Conservation (phyloP, 148 eudicot genomes). For the Spergularia marina region DNA sequence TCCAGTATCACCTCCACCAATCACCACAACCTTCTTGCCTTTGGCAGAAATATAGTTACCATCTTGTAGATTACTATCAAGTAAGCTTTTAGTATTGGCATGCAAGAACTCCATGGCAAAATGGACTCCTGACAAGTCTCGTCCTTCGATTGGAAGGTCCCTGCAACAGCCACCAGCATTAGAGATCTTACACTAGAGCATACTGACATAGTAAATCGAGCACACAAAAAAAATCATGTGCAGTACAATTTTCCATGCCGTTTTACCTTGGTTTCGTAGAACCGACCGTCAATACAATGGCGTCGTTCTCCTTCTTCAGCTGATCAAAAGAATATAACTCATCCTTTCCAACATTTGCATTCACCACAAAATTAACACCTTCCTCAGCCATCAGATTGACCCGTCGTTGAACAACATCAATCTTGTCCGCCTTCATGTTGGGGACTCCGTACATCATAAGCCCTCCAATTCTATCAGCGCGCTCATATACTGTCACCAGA, state of each 20-base stretch:
- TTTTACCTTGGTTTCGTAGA: constrained; percentile 89
- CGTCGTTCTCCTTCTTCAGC: constrained; percentile 75
- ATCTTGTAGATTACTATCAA: constrained; percentile 90
- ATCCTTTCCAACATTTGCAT: constrained; percentile 90
- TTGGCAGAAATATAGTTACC: constrained; percentile 88
- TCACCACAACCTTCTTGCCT: constrained; percentile 97
- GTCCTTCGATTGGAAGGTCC: constrained; percentile 94
- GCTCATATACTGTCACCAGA: constrained; percentile 83
- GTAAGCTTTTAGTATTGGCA: constrained; percentile 96
- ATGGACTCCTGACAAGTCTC: constrained; percentile 85
- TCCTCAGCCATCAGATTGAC: constrained; percentile 89
- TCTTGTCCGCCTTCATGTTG: constrained; percentile 95
- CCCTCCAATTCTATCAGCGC: constrained; percentile 95
- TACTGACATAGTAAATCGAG: neutral
- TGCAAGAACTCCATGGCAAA: constrained; percentile 98
- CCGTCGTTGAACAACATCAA: constrained; percentile 82
- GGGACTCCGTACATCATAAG: constrained; percentile 99
- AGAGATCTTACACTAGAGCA: neutral
- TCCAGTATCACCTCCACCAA: constrained; percentile 99
- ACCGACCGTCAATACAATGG: constrained; percentile 86
- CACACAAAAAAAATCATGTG: neutral
- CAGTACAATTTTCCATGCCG: neutral
- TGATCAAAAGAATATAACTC: constrained; percentile 59
- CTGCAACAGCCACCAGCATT: constrained; percentile 35
- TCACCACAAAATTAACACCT: constrained; percentile 84